A percentile compares a stretch with the other conserved stretches of the same genome.
These are phyloP conservation scores for Paraphaeosphaeria minitans DNA, from an alignment of 2,329 filamentous ascomycete genomes.

Conservation along the genomic window DNA sequence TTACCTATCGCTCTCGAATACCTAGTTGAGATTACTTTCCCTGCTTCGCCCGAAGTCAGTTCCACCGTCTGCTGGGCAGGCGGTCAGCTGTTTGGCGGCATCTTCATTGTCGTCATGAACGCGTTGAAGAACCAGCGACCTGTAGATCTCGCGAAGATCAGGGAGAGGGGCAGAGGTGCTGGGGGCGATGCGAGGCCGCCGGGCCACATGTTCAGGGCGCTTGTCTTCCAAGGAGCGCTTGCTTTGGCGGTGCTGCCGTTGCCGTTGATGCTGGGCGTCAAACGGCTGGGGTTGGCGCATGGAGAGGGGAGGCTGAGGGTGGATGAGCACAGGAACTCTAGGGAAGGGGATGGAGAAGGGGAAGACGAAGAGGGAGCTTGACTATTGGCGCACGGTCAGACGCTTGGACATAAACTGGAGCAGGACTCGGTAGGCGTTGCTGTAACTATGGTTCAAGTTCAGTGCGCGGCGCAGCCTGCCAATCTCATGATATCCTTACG, in stretches of 20 bases:
- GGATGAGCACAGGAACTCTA: constrained; percentile 33
- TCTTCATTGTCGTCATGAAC: constrained; percentile 84
- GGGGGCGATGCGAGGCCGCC: constrained; percentile 56
- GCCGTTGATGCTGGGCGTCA: constrained; percentile 69
- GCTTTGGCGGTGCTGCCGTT: constrained; percentile 68
- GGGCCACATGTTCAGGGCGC: constrained; percentile 71
- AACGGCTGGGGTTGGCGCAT: constrained; percentile 60
- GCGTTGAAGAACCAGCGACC: constrained; percentile 61
- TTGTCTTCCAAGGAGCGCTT: constrained; percentile 81
- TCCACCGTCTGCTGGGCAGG: constrained; percentile 83
- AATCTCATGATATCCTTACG: neutral
- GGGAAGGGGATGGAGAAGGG: constrained; percentile 21
- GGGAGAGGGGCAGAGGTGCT: constrained; percentile 25
- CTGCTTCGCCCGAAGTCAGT: constrained; percentile 83
- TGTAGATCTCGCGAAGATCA: constrained; percentile 36
- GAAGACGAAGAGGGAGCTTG: constrained; percentile 23
- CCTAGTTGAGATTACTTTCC: constrained; percentile 84
- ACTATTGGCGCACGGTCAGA: constrained; percentile 20
- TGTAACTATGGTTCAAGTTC: neutral
- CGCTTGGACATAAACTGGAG: neutral
- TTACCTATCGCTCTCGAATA: constrained; percentile 87
- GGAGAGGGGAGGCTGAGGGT: constrained; percentile 38
- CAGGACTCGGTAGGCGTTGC: neutral
- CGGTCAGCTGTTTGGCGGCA: constrained; percentile 81
- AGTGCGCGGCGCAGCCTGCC: neutral